phyloP scores from a whole-genome alignment of 306 rosid genomes.

The Abrus pulchellus region DNA sequence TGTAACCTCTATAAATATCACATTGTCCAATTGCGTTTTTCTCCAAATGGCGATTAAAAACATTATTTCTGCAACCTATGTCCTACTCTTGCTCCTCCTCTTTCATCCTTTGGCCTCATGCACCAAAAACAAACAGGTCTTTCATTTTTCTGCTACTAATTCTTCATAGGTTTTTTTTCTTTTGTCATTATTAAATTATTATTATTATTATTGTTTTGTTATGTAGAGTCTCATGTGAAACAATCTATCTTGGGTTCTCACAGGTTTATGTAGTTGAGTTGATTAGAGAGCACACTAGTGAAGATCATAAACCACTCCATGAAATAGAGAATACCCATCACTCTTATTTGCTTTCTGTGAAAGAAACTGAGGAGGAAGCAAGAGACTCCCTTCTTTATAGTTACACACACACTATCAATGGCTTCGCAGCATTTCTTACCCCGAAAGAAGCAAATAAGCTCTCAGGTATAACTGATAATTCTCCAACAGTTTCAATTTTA shows the following conservation, averaged over 20 bases:
- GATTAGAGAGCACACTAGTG: conserved; percentile 58
- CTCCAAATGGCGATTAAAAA: conserved; percentile 34
- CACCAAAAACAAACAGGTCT: conserved; percentile 44
- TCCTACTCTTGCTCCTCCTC: conserved; percentile 26
- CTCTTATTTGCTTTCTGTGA: conserved; percentile 73
- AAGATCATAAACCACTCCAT: conserved; percentile 54
- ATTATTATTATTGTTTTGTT: background rate
- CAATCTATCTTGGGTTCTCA: background rate
- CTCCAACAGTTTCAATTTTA: background rate
- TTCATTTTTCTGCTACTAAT: conserved; percentile 2
- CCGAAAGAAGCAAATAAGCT: conserved; percentile 70
- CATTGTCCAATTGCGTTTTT: conserved; percentile 38
- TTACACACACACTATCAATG: conserved; percentile 85
- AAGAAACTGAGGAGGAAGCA: conserved; percentile 71
- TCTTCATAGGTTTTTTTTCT: background rate
- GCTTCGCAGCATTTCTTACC: conserved; percentile 91
- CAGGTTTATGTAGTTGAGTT: conserved; percentile 79
- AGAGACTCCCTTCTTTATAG: conserved; percentile 76
- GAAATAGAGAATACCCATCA: conserved; percentile 68
- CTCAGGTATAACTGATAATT: conserved; percentile 60
- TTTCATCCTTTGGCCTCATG: conserved; percentile 48
- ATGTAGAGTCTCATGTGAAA: conserved; percentile 26
- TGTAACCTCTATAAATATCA: conserved; percentile 39
- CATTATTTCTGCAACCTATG: conserved; percentile 27
- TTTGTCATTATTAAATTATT: background rate